Percentiles rank a stretch among this genome's conserved stretches.
phyloP scores from a whole-genome alignment of 345 rosid genomes.

The Turnera subulata region DNA sequence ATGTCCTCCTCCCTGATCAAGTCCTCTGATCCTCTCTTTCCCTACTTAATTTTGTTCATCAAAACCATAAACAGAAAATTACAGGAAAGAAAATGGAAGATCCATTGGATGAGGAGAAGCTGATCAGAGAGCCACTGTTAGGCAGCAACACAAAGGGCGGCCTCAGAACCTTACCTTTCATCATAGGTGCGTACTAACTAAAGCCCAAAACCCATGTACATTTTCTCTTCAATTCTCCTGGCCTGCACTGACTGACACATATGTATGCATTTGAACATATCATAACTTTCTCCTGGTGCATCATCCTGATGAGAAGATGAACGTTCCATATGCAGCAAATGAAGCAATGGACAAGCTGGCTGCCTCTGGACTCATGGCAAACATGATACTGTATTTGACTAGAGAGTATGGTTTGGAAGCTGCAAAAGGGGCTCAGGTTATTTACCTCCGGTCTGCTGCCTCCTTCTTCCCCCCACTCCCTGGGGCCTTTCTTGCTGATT shows the following conservation, averaged over 20 bases:
- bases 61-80: no score
- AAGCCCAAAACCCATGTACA: neutral
- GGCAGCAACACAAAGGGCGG: neutral
- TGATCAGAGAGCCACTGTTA: neutral
- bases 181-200: neutral
- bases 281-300: no score
- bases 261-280: no score
- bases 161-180: neutral
- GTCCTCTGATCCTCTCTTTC: no score
- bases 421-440: slow-evolving; percentile 34
- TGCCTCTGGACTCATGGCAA: slow-evolving; percentile 40
- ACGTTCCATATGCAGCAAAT: slow-evolving; percentile 30
- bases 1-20: no score
- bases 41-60: no score
- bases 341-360: slow-evolving; percentile 68
- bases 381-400: slow-evolving; percentile 60
- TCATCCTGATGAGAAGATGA: no score
- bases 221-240: neutral
- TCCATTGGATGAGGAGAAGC: slow-evolving; percentile 37
- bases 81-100: no score
- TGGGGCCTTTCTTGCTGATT: slow-evolving; percentile 66
- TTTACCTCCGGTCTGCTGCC: slow-evolving; percentile 59
- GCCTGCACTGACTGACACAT: no score
- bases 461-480: slow-evolving; percentile 47
- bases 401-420: slow-evolving; percentile 47